Conservation (phyloP, 1,139 yeast species). For the Yarrowia galli region DNA sequence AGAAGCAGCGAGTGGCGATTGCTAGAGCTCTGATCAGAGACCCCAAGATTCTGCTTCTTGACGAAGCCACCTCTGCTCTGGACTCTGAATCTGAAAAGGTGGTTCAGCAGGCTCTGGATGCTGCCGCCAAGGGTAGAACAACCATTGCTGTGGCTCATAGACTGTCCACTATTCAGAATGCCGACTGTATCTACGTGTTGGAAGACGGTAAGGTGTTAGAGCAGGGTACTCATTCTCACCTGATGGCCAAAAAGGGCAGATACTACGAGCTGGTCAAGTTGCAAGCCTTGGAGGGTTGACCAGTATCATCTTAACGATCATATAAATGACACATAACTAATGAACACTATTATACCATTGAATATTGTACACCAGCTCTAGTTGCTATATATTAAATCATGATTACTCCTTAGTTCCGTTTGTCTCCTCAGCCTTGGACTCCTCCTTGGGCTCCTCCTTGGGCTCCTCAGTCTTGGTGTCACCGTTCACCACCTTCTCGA, state of each 20-base stretch:
- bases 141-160: conserved; percentile 92
- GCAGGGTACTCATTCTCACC: conserved; percentile 61
- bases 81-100: conserved; percentile 84
- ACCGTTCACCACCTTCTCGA: not conserved
- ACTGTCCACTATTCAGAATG: conserved; percentile 87
- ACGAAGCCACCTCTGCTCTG: conserved; percentile 84
- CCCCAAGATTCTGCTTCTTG: conserved; percentile 70
- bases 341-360: not conserved
- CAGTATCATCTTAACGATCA: not conserved
- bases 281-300: conserved; percentile 48
- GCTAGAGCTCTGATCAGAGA: conserved; percentile 76
- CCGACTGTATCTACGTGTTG: conserved; percentile 86
- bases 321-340: not conserved
- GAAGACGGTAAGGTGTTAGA: conserved; percentile 76
- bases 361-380: not conserved
- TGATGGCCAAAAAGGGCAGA: conserved; percentile 51
- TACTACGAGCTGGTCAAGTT: conserved; percentile 54
- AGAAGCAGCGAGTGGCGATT: conserved; percentile 77
- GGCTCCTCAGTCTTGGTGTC: not conserved
- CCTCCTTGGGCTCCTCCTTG: not conserved
- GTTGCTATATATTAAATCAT: not conserved
- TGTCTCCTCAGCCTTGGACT: not conserved
- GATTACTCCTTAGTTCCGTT: conserved; percentile 4
- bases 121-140: conserved; percentile 73
- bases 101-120: conserved; percentile 68